These are phyloP conservation scores for Vicia villosa DNA, from an alignment of 306 rosid species.

Conservation along the genomic window DNA sequence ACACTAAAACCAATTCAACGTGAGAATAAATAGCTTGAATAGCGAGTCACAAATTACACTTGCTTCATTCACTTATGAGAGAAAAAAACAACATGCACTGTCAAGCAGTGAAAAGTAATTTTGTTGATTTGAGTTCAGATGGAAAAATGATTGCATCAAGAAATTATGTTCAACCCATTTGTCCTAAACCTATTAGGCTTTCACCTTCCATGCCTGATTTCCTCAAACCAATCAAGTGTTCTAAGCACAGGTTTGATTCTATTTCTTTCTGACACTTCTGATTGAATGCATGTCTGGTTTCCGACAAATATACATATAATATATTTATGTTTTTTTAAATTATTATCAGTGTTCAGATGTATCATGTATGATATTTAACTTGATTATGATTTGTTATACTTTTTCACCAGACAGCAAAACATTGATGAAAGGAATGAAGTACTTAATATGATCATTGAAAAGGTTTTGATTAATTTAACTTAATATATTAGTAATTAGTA, in stretches of 20 bases:
- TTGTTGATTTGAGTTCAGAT: slow-evolving; percentile 50
- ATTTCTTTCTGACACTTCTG: neutral
- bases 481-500: neutral
- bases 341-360: no score
- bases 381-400: no score
- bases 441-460: slow-evolving; percentile 61
- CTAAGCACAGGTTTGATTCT: slow-evolving; percentile 56
- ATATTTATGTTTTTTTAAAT: no score
- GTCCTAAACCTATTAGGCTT: slow-evolving; percentile 70
- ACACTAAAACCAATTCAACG: slow-evolving; percentile 43
- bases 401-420: slow-evolving; percentile 49
- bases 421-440: slow-evolving; percentile 46
- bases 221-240: slow-evolving; percentile 65
- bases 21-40: slow-evolving; percentile 44
- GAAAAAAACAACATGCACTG: slow-evolving; percentile 49
- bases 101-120: slow-evolving; percentile 57
- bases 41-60: slow-evolving; percentile 29
- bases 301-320: no score
- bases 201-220: slow-evolving; percentile 63
- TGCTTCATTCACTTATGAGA: slow-evolving; percentile 42
- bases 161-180: slow-evolving; percentile 57
- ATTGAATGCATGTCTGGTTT: no score
- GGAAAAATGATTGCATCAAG: slow-evolving; percentile 43
- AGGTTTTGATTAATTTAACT: slow-evolving; percentile 49
- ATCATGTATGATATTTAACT: neutral